Percentiles rank a stretch among this genome's conserved stretches.
phyloP scores from a whole-genome alignment of 352 stramenopile genomes.

The Globisporangium cylindrosporum region DNA sequence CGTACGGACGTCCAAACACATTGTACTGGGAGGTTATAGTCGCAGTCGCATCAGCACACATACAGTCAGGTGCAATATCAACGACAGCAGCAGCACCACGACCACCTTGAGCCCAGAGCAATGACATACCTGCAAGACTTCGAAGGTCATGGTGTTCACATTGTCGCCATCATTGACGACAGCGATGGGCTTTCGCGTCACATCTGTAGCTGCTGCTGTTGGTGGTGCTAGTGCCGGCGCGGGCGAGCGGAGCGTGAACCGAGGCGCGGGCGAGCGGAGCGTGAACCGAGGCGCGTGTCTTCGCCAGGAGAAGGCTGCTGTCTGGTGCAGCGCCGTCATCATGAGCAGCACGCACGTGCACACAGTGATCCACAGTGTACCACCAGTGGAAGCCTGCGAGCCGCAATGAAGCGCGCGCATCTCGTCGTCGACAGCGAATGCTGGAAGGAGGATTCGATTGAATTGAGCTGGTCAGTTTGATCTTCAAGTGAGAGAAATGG shows the following conservation, averaged over 20 bases:
- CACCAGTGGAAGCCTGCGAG: not conserved
- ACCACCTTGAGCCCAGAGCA: not conserved
- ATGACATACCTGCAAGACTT: slow-evolving; percentile 50
- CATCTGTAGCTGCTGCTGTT: not conserved
- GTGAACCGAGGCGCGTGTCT: not conserved
- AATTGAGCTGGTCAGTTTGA: not conserved
- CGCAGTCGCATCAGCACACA: not conserved
- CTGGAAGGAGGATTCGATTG: not conserved
- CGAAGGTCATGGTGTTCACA: slow-evolving; percentile 37
- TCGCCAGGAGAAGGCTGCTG: slow-evolving; percentile 5
- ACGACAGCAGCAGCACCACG: not conserved
- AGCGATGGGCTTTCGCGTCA: not conserved
- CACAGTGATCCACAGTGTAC: not conserved
- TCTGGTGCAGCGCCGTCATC: not conserved
- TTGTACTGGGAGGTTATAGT: slow-evolving; percentile 58
- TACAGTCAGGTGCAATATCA: not conserved
- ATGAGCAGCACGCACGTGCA: not conserved
- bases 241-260: not conserved
- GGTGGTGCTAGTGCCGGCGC: not conserved
- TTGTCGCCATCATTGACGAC: not conserved
- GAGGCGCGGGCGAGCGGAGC: not conserved
- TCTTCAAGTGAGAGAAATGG: not conserved
- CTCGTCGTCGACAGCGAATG: not conserved
- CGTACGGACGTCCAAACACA: slow-evolving; percentile 64
- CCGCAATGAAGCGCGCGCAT: not conserved